Evolutionary conservation across 2,329 filamentous ascomycete species (phyloP), one percentile per base, ranked within the genome.

Genomic region (Aurifilum marmelostoma): DNA sequence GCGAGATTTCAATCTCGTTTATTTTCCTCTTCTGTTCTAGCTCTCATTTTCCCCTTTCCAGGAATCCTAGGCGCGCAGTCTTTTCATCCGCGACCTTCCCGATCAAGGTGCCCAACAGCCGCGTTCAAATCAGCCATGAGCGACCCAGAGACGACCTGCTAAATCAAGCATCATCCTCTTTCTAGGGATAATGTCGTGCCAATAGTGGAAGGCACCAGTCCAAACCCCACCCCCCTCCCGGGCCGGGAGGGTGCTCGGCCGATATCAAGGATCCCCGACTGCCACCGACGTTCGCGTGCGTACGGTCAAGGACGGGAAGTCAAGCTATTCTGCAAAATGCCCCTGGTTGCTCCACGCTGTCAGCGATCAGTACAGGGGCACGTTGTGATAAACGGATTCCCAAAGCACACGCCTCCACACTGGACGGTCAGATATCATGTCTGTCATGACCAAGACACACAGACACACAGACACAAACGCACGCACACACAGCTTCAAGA

Each of bases 51-150:
- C 60, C 66, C 66, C 66, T 61, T 68, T 70, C 67, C 41, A 47
- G 18, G 27, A 29, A 24, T 68, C 63, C 63, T 54, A 66, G 59
- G 64, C 60, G 59, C 63, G 41, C 66, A 43, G 27, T 65, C 58
- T 47, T 24, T 21, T 16, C 41, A 61, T 62, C 52, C 58, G 56
- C 61, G 65, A 69, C 69, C 69, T 70, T 68, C 69, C 69, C 58
- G 27, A 60, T 60, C 58, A 66, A 65, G 69, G 47, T 59, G 61
- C 62, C 61, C 59, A 50, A 66, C 59, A 64, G 43, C 69, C 69
- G 61, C 66, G 63, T 39, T 29, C 27, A 27, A 32, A 50, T 9
- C n/a, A 24, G 56, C 32, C 56, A n/a, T 16, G 54, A 69, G 43
- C 43, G 21, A 41, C 60, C 60, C 43, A 69, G 39, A 24, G 29